Evolutionary conservation across 192 early-diverging fungal species (phyloP).

Genomic region (Coemansia sp.): DNA sequence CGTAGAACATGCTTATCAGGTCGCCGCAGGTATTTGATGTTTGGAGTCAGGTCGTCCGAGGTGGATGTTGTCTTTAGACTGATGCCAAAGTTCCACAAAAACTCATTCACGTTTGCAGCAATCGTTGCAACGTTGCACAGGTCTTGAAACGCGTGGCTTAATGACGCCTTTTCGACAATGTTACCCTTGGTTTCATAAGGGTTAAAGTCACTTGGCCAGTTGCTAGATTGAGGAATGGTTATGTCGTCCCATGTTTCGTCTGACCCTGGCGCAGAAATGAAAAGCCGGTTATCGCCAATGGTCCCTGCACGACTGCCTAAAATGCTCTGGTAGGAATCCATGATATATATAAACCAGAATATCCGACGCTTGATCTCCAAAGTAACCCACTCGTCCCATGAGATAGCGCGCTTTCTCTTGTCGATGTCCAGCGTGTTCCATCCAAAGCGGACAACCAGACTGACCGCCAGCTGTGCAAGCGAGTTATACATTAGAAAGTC

Average conservation of each 20-base stretch:
- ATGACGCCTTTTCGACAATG: conserved; percentile 9
- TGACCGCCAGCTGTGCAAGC: conserved; percentile 28
- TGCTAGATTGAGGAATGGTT: not conserved
- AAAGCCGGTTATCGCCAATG: conserved; percentile 14
- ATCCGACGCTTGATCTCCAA: conserved; percentile 38
- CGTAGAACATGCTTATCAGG: not conserved
- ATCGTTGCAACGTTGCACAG: conserved; percentile 17
- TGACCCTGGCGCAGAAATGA: conserved; percentile 23
- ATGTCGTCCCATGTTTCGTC: conserved; percentile 36
- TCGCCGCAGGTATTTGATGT: conserved; percentile 12
- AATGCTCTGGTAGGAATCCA: conserved; percentile 36
- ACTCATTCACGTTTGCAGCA: conserved; percentile 18
- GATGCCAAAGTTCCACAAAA: conserved; percentile 34
- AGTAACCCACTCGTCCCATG: conserved; percentile 39
- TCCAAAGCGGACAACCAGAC: conserved; percentile 33
- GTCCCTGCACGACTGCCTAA: conserved; percentile 38
- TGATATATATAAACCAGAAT: conserved; percentile 30
- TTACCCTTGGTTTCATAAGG: conserved; percentile 5
- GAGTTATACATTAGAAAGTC: conserved; percentile 48
- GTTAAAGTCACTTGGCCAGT: conserved; percentile 16
- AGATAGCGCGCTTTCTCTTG: conserved; percentile 1
- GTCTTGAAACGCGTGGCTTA: conserved; percentile 15
- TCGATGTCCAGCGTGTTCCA: conserved; percentile 38
- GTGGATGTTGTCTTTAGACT: conserved; percentile 12
- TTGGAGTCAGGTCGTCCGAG: conserved; percentile 9